These are phyloP conservation scores for Candida qinlingensis DNA, from an alignment of 805 yeast species.

Conservation along the genomic window DNA sequence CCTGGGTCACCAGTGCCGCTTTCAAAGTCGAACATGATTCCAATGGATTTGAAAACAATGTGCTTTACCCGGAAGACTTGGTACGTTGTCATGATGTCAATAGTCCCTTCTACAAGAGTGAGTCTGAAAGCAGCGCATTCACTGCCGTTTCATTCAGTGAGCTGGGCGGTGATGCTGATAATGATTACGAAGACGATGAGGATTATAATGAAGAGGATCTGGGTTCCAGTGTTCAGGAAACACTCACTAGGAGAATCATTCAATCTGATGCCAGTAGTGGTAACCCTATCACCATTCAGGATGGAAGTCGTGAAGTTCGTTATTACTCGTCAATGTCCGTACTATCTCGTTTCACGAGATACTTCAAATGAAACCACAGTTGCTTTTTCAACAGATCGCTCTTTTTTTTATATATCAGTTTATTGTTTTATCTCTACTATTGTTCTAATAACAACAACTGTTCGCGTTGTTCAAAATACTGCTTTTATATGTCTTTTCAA, in stretches of 20 bases:
- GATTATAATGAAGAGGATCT: constrained; percentile 13
- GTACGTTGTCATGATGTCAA: not conserved
- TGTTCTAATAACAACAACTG: no score
- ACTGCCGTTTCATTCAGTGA: constrained; percentile 21
- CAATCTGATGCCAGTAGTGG: not conserved
- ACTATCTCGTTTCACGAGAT: constrained; percentile 20
- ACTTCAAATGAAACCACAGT: constrained; percentile 15
- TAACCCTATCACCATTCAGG: not conserved
- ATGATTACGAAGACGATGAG: constrained; percentile 9
- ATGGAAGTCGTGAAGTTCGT: constrained; percentile 17
- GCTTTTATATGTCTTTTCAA: no score
- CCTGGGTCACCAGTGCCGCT: constrained; percentile 40
- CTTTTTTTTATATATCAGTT: no score
- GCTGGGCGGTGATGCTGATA: constrained; percentile 8
- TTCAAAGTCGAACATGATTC: constrained; percentile 36
- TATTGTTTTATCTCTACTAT: no score
- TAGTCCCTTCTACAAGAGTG: constrained; percentile 13
- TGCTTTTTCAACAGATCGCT: not conserved
- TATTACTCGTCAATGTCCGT: constrained; percentile 23
- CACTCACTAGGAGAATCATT: constrained; percentile 10
- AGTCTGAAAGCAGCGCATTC: constrained; percentile 22
- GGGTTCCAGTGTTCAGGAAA: constrained; percentile 19
- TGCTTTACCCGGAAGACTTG: constrained; percentile 32
- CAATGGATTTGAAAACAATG: constrained; percentile 48
- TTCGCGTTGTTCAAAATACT: no score